Percentiles rank a stretch among this genome's conserved stretches.
phyloP scores from a whole-genome alignment of 202 grass and related monocot species.

The Cymbopogon flexuosus region DNA sequence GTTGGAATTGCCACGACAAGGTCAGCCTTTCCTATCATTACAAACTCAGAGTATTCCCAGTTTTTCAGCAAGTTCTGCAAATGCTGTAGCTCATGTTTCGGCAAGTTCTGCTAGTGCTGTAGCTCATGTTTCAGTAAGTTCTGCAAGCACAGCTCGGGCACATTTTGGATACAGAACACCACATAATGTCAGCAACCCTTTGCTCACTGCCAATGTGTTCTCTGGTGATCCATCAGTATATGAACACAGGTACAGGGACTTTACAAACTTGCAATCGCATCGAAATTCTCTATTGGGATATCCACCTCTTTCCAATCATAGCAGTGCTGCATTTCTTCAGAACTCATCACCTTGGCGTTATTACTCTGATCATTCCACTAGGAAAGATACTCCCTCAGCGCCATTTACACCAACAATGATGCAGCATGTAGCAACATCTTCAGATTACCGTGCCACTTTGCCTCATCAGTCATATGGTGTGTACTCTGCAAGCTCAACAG shows the following conservation, averaged over 20 bases:
- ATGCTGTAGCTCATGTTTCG: not conserved
- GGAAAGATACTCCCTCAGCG: not conserved
- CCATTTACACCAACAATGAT: conserved; percentile 21
- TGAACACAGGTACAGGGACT: conserved; percentile 19
- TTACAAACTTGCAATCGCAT: not conserved
- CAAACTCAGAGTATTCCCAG: conserved; percentile 30
- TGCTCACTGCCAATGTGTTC: conserved; percentile 20
- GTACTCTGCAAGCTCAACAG: conserved; percentile 26
- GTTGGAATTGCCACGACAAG: conserved; percentile 39
- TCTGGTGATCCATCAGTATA: conserved; percentile 18
- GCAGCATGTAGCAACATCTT: conserved; percentile 18
- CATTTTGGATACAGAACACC: conserved; percentile 33
- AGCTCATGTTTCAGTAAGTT: conserved; percentile 20
- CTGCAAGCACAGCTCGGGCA: conserved; percentile 19
- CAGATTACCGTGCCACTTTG: conserved; percentile 21
- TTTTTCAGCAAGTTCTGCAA: conserved; percentile 26
- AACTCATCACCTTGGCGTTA: conserved; percentile 9
- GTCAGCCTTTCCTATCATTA: conserved; percentile 40
- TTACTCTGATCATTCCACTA: conserved; percentile 26
- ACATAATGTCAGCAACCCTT: conserved; percentile 16
- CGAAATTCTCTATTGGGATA: conserved; percentile 21
- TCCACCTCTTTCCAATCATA: conserved; percentile 28
- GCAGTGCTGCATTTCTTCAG: conserved; percentile 27
- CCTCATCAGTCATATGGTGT: conserved; percentile 30
- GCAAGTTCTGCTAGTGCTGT: conserved; percentile 12